A percentile compares a stretch with the other conserved stretches of the same genome.
phyloP scores from a whole-genome alignment of 1,139 yeast genomes.

The Suhomyces bolitotheri region DNA sequence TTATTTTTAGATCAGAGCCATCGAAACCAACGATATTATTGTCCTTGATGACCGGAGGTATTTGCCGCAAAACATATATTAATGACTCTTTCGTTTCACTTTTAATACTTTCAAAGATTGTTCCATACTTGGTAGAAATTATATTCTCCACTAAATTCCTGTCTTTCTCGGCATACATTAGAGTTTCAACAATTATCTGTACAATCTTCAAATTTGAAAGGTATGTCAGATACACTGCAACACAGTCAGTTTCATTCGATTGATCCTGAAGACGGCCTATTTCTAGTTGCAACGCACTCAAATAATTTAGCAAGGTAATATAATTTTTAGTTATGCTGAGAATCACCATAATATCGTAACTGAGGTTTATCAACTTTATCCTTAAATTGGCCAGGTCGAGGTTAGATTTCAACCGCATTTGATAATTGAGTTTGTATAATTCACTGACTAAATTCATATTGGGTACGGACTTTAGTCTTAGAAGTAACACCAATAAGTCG shows the following conservation, averaged over 20 bases:
- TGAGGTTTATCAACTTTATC: conserved; percentile 29
- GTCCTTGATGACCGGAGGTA: conserved; percentile 19
- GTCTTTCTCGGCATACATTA: background rate
- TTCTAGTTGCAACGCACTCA: conserved; percentile 25
- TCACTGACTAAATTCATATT: conserved; percentile 40
- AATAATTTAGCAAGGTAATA: conserved; percentile 29
- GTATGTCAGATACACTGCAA: conserved; percentile 13
- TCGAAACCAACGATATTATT: background rate
- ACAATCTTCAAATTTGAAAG: conserved; percentile 25
- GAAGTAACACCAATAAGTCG: conserved; percentile 29
- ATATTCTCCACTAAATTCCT: background rate
- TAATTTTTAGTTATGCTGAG: conserved; percentile 35
- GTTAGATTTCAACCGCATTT: conserved; percentile 27
- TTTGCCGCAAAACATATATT: conserved; percentile 20
- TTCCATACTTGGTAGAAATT: conserved; percentile 11
- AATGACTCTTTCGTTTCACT: conserved; percentile 17
- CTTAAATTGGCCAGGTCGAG: conserved; percentile 13
- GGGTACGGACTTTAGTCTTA: conserved; percentile 42
- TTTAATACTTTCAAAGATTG: conserved; percentile 8
- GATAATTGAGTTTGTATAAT: conserved; percentile 42
- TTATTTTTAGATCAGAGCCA: conserved; percentile 12
- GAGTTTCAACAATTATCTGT: conserved; percentile 20
- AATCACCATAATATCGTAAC: conserved; percentile 36
- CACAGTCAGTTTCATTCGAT: background rate
- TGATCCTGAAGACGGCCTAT: too few relatives aligned